Conservation (phyloP, 2,329 filamentous ascomycete genomes). For the Phyllosticta paracitricarpa region DNA sequence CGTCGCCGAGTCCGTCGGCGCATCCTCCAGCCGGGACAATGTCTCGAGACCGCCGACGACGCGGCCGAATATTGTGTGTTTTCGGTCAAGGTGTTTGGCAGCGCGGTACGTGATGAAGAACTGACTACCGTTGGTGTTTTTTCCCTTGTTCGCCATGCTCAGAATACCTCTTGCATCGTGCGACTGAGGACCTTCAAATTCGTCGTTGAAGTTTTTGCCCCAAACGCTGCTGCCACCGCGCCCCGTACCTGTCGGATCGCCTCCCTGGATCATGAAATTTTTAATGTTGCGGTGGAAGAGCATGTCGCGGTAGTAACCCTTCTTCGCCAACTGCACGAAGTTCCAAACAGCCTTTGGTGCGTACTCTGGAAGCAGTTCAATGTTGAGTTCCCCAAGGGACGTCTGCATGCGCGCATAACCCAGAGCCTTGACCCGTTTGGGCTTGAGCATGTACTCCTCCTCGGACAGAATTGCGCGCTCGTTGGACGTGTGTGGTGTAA, state of each 20-base stretch:
- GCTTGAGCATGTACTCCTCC: constrained; percentile 94
- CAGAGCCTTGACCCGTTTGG: constrained; percentile 76
- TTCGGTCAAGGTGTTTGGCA: constrained; percentile 77
- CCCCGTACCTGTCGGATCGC: constrained; percentile 86
- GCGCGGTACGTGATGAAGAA: constrained; percentile 89
- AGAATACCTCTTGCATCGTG: constrained; percentile 72
- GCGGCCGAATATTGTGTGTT: constrained; percentile 92
- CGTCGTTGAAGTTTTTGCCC: constrained; percentile 90
- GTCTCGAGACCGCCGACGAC: constrained; percentile 68
- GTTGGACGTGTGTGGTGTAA: constrained; percentile 83
- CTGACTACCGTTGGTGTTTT: constrained; percentile 92
- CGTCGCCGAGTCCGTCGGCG: constrained; percentile 50
- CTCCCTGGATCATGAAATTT: constrained; percentile 96
- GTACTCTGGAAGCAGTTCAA: constrained; percentile 84
- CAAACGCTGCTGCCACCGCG: constrained; percentile 84
- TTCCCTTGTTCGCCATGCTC: constrained; percentile 98
- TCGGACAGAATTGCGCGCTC: constrained; percentile 80
- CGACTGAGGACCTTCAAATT: constrained; percentile 80
- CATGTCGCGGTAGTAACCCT: constrained; percentile 79
- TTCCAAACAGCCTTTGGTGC: constrained; percentile 96
- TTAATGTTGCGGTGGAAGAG: constrained; percentile 88
- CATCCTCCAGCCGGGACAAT: constrained; percentile 65
- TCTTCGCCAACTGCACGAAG: constrained; percentile 78
- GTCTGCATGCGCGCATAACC: constrained; percentile 89
- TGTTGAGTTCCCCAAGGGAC: constrained; percentile 70